Evolutionary conservation across 2,329 filamentous ascomycete species (phyloP).

Genomic region (Rhytidhysteron rufulum): DNA sequence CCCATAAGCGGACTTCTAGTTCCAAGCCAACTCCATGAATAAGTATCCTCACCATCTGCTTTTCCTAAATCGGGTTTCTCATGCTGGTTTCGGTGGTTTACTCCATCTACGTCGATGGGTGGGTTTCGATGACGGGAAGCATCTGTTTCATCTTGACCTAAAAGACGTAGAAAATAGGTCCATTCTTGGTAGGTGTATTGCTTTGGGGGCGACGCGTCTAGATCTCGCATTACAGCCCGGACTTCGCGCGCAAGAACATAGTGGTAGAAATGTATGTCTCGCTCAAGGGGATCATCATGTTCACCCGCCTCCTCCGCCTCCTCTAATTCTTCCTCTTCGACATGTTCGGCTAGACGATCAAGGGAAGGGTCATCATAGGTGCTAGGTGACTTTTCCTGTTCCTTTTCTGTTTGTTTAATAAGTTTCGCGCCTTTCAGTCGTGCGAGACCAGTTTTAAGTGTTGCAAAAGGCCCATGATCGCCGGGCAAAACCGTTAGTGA

Average conservation of each 20-base stretch:
- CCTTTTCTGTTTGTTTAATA: constrained; percentile 3
- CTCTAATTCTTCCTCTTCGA: constrained; percentile 40
- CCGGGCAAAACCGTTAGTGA: constrained; percentile 53
- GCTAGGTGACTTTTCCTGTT: constrained; percentile 17
- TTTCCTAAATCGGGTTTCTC: constrained; percentile 24
- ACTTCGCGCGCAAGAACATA: constrained; percentile 45
- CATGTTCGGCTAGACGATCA: constrained; percentile 34
- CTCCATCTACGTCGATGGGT: constrained; percentile 15
- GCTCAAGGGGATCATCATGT: constrained; percentile 40
- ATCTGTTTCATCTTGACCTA: constrained; percentile 40
- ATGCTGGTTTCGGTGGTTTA: constrained; percentile 8
- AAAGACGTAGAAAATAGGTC: constrained; percentile 34
- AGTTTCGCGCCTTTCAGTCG: constrained; percentile 11
- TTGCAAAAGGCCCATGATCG: constrained; percentile 39
- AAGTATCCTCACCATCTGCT: constrained; percentile 31
- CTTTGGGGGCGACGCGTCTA: constrained; percentile 35
- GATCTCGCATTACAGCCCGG: constrained; percentile 40
- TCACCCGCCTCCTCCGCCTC: constrained; percentile 39
- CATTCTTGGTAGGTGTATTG: constrained; percentile 39
- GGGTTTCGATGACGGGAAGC: constrained; percentile 32
- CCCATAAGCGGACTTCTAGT: constrained; percentile 67
- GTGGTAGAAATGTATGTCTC: constrained; percentile 52
- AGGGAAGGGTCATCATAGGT: constrained; percentile 10
- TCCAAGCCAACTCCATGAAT: constrained; percentile 75
- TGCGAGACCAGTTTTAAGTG: constrained; percentile 26